A percentile compares a stretch with the other conserved stretches of the same genome.
Conservation (phyloP, 2,329 filamentous ascomycete species). For the Neoarthrinium moseri region DNA sequence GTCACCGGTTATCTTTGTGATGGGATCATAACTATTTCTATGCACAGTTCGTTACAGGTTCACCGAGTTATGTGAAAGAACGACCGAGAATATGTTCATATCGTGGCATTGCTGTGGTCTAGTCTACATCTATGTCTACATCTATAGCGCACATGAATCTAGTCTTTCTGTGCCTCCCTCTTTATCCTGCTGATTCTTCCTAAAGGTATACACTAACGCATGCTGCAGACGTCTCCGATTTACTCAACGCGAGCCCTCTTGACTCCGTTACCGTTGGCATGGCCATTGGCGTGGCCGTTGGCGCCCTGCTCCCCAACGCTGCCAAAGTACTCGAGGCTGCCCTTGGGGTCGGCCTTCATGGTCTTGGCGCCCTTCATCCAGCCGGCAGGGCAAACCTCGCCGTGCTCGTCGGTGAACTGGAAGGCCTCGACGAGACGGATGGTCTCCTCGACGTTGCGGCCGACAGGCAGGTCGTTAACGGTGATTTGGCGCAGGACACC, state of each 20-base stretch:
- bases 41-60: too few relatives aligned
- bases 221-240: neutral
- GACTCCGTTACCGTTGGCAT: constrained; percentile 32
- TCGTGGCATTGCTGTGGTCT: too few relatives aligned
- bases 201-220: neutral
- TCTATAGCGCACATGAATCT: neutral
- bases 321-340: constrained; percentile 47
- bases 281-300: constrained; percentile 29
- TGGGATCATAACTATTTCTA: too few relatives aligned
- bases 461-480: constrained; percentile 64
- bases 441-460: constrained; percentile 63
- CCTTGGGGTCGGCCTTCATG: constrained; percentile 52
- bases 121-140: constrained; percentile 5
- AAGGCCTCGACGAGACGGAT: constrained; percentile 69
- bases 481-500: constrained; percentile 62
- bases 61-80: too few relatives aligned
- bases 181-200: neutral
- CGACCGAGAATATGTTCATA: too few relatives aligned
- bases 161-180: neutral
- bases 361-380: constrained; percentile 46
- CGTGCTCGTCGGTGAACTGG: constrained; percentile 82
- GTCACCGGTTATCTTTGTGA: too few relatives aligned
- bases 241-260: constrained; percentile 22
- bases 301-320: constrained; percentile 10
- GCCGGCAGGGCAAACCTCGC: constrained; percentile 64